These are phyloP conservation scores for Starmera amethionina DNA, from an alignment of 805 yeast species.

Conservation along the genomic window DNA sequence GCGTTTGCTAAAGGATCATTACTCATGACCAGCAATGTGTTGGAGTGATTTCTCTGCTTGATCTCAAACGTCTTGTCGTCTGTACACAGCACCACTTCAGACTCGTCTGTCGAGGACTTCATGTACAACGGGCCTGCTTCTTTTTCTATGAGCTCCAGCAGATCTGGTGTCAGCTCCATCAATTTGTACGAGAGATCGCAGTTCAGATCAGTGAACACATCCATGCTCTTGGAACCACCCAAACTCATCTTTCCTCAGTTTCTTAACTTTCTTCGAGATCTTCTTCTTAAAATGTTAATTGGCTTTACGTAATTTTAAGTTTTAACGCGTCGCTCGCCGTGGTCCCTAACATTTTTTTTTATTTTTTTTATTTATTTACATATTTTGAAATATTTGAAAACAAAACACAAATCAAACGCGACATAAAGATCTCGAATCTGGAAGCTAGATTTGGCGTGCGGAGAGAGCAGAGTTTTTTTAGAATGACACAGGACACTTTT, in stretches of 20 bases:
- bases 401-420: too few species aligned
- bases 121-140: conserved; percentile 14
- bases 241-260: not conserved
- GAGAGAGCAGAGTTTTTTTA: too few species aligned
- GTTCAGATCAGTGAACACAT: conserved; percentile 16
- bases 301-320: not conserved
- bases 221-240: conserved; percentile 10
- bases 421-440: too few species aligned
- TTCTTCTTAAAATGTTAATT: too few species aligned
- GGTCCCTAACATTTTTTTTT: not conserved
- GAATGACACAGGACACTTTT: too few species aligned
- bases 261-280: not conserved
- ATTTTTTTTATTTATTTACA: not conserved
- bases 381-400: too few species aligned
- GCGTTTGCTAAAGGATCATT: conserved; percentile 14
- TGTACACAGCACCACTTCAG: conserved; percentile 55
- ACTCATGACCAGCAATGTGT: conserved; percentile 54
- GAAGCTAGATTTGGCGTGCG: too few species aligned
- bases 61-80: conserved; percentile 47
- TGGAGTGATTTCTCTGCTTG: conserved; percentile 80
- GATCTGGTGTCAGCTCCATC: conserved; percentile 42
- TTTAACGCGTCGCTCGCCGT: not conserved
- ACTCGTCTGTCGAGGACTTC: conserved; percentile 20
- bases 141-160: conserved; percentile 27
- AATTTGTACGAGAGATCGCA: conserved; percentile 32